phyloP scores from a whole-genome alignment of 371 early-diverging fungal species.

The Enterocytospora artemiae region DNA sequence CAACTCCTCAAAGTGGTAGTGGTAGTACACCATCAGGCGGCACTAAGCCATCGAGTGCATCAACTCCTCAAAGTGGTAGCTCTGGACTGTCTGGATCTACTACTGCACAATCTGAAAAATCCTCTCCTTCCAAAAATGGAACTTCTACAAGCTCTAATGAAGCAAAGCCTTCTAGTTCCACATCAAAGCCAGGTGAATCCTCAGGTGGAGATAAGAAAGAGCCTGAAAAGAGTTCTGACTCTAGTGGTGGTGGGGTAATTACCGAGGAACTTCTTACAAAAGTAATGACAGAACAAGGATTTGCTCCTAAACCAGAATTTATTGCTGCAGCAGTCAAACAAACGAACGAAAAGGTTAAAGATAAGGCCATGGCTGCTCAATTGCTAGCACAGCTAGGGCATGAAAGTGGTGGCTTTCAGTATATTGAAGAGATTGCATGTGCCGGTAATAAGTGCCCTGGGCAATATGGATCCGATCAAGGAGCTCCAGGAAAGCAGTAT shows the following conservation, averaged over 20 bases:
- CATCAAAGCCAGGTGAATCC: background rate
- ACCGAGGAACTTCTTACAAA: constrained; percentile 33
- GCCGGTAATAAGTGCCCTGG: constrained; percentile 44
- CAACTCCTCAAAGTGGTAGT: background rate
- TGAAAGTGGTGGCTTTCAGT: constrained; percentile 56
- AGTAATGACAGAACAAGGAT: constrained; percentile 37
- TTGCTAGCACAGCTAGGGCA: constrained; percentile 57
- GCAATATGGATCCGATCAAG: constrained; percentile 49
- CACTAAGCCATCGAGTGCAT: background rate
- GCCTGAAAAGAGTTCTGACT: background rate
- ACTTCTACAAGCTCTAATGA: background rate
- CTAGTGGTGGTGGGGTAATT: constrained; percentile 19
- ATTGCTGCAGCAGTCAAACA: constrained; percentile 43
- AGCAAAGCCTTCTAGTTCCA: background rate
- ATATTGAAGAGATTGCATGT: constrained; percentile 56
- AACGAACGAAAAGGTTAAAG: constrained; percentile 41
- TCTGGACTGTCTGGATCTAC: background rate
- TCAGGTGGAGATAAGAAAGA: background rate
- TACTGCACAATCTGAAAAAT: constrained; percentile 1
- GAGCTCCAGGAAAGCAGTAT: constrained; percentile 56
- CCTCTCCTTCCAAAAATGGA: constrained; percentile 1
- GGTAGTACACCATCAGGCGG: background rate
- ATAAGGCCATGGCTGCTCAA: constrained; percentile 50
- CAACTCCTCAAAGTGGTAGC: background rate
- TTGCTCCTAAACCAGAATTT: constrained; percentile 37